Base-by-base conservation (phyloP, 768 basidiomycete genomes). In the Hygrocybe punicea region DNA sequence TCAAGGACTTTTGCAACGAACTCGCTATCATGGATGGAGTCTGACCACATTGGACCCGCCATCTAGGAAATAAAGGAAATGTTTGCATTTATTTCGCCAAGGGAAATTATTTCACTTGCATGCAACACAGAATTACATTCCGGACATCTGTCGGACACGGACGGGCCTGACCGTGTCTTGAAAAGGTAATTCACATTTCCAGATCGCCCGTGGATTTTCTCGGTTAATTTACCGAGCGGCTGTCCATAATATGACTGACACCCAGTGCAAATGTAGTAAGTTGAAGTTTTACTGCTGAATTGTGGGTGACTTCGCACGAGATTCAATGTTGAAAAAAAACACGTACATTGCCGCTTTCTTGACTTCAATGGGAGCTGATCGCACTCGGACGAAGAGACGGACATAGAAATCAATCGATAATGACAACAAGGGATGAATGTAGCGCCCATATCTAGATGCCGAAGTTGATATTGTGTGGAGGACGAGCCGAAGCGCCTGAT, bases 331-430 rank as follows among this genome's bases (percentile, higher is more conserved):
- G n/a, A n/a, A 16, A 40, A 21, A 57, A 48, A 37, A 16, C 14
- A 78, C 84, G 61, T 66, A 95, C 95, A 84, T 83, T 21, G 87
- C 77, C 4, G 83, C 73, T 59, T 84, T 85, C 72, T 99, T 99
- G 42, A 95, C 94, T 69, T 94, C 86, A 24, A 86, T 70, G 0
- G 93, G 87, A 3, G 85, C 78, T 0, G 86, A 80, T 52, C 82
- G 76, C 4, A 99, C 76, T 9, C 88, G 84, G 14, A 98, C 83
- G 65, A 98, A 99, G 17, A 98, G 66, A 3, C 97, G 87, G 23
- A 97, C 86, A 69, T 99, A 99, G 70, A 98, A 99, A 65, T 99
- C 97, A 66, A 99, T 96, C 14, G 93, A 96, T 33, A 99, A 77
- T 0, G 89, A 94, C 3, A 97, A 72, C 6, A 97, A 73, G 9